Conservation (phyloP, 176 grass and related monocot genomes). For the Hordeum marinum region DNA sequence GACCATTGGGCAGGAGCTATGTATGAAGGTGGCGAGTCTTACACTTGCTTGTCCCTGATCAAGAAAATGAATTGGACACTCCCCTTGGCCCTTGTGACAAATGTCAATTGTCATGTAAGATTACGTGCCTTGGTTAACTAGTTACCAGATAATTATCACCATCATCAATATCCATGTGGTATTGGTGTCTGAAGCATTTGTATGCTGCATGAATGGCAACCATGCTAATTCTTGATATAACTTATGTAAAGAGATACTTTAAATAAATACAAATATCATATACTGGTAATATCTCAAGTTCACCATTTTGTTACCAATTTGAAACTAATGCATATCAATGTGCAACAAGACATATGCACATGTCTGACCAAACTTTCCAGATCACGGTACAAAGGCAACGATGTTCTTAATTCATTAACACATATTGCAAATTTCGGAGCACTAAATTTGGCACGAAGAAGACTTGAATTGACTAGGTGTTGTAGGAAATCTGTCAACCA, state of each 20-base stretch:
- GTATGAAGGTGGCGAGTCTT: constrained; percentile 33
- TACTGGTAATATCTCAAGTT: neutral
- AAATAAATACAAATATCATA: neutral
- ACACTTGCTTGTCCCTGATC: constrained; percentile 24
- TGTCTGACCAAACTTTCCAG: neutral
- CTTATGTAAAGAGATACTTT: neutral
- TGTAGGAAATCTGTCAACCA: neutral
- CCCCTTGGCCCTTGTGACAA: constrained; percentile 30
- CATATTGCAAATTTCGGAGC: neutral
- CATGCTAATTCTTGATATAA: neutral
- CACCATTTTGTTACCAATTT: neutral
- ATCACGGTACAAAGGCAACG: constrained; percentile 1
- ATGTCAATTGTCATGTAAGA: constrained; percentile 39
- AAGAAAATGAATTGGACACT: constrained; percentile 7
- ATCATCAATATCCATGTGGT: constrained; percentile 17
- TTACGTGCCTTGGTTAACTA: constrained; percentile 22
- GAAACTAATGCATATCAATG: neutral
- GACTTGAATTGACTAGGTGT: neutral
- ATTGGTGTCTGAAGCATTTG: neutral
- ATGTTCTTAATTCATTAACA: neutral
- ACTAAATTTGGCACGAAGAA: neutral
- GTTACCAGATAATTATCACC: constrained; percentile 11
- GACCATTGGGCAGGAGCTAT: constrained; percentile 33
- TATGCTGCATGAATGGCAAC: neutral
- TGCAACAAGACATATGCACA: neutral